Base-by-base conservation (phyloP, 2,329 filamentous ascomycete genomes). In the Trichocomaceae sp. region DNA sequence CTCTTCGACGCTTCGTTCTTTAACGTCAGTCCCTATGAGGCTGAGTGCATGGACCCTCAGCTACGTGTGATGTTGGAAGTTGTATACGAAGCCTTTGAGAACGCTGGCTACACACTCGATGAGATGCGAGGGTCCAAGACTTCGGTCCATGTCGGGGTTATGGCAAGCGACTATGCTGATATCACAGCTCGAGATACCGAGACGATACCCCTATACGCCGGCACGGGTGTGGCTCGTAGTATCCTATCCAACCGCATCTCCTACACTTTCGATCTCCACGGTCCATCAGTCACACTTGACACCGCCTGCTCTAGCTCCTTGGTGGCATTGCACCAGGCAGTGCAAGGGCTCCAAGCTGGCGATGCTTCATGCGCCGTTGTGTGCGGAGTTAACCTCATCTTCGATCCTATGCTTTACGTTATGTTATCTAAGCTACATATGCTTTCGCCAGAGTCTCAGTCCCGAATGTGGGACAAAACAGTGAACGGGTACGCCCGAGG, bases 371-470 rank as follows among this genome's bases (percentile, higher is more conserved):
- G 1, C 7, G 63, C 67, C 7, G 50, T 67, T 12, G 62, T 59
- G 12, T 54, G 57, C 15, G 64, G 64, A 2, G 46, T 62, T 3
- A 63, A 64, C 41, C 56, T 66, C 1, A 59, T 67, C n/a, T 55
- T 72, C 3, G 63, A 61, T 17, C 67, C 67, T 0, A 60, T 64
- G 9, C 63, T 65, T 46, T 70, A 63, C 49, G 63, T 72, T 8
- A 62, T 64, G 1, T 62, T 65, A 47, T 65, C 63, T 41, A 69
- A 69, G 17, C 55, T 66, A 15, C 60, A 75, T 62, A 64, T 81
- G 46, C 74, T 83, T n/a, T 80, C 78, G 0, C 75, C 80, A 22
- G 73, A 74, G 0, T 79, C 79, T 1, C 72, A 76, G 42, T 82
- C 76, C 13, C 75, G 74, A 49, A 78, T 73, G 68, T 78, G 71